These are phyloP conservation scores for Sphagnum fallax DNA, from an alignment of 228 moss, liverwort and hornwort genomes.

Conservation along the genomic window DNA sequence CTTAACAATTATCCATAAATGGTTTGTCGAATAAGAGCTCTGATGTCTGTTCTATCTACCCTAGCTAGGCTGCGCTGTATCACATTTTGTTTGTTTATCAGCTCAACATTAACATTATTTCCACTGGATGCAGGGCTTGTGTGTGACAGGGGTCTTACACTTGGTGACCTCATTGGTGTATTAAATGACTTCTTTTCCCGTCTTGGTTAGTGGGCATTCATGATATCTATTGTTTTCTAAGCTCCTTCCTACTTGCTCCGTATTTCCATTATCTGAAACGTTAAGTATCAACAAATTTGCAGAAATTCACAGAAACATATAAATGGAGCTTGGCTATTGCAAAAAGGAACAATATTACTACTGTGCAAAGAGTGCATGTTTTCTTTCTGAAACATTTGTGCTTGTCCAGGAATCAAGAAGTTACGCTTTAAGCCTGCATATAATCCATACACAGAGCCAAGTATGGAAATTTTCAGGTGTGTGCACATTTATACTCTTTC, in stretches of 20 bases:
- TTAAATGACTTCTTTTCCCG: conserved; percentile 79
- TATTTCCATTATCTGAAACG: no score
- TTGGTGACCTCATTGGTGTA: conserved; percentile 84
- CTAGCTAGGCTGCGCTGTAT: no score
- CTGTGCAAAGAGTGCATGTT: neutral
- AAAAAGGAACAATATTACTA: no score
- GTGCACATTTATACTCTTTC: neutral
- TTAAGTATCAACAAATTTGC: no score
- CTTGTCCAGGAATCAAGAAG: conserved; percentile 52
- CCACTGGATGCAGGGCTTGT: conserved; percentile 47
- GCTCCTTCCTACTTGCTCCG: neutral
- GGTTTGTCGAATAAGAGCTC: no score
- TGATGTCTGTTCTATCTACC: no score
- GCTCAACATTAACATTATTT: no score
- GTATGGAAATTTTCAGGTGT: conserved; percentile 90
- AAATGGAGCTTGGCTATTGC: no score
- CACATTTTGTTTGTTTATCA: no score
- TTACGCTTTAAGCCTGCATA: conserved; percentile 88
- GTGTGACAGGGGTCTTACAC: conserved; percentile 76
- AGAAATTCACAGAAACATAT: no score
- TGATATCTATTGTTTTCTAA: no score
- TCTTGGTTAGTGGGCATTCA: conserved; percentile 36
- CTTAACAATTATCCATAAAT: no score
- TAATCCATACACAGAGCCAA: conserved; percentile 90
- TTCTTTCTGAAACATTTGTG: neutral